Percentiles rank a stretch among this genome's conserved stretches.
These are phyloP conservation scores for Myriangium duriaei DNA, from an alignment of 2,329 filamentous ascomycete genomes.

Conservation along the genomic window DNA sequence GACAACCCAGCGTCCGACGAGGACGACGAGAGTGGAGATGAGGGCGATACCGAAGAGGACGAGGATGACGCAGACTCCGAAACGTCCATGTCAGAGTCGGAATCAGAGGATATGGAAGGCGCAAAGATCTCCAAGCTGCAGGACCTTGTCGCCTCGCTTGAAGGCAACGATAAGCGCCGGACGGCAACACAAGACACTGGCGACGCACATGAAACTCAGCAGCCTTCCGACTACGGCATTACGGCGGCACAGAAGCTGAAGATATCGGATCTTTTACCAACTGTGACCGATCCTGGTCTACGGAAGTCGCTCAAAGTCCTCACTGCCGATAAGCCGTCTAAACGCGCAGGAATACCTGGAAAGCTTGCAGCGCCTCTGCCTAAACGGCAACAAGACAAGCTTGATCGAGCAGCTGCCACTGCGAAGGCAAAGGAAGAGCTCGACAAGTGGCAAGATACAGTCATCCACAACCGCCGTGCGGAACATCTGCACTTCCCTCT, in stretches of 20 bases:
- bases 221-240: conserved; percentile 47
- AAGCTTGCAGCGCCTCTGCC: conserved; percentile 75
- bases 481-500: conserved; percentile 86
- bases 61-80: conserved; percentile 48
- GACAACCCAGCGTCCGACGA: conserved; percentile 39
- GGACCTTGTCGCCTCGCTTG: conserved; percentile 56
- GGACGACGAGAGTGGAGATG: conserved; percentile 27
- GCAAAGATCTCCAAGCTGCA: conserved; percentile 52
- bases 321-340: conserved; percentile 48
- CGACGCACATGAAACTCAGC: conserved; percentile 45
- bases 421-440: conserved; percentile 86
- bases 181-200: conserved; percentile 22
- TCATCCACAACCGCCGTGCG: conserved; percentile 83
- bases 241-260: conserved; percentile 49
- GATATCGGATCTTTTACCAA: conserved; percentile 61
- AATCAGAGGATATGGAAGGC: conserved; percentile 34
- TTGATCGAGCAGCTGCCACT: conserved; percentile 73
- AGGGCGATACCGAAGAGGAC: conserved; percentile 28
- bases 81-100: conserved; percentile 32
- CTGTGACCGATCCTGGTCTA: conserved; percentile 59
- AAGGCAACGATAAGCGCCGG: conserved; percentile 22
- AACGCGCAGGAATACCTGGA: conserved; percentile 41
- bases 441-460: conserved; percentile 84
- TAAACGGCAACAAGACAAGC: conserved; percentile 71
- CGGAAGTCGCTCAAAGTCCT: conserved; percentile 71